Conservation (phyloP, 495 filamentous ascomycete species). For the Trichoderma reesei region DNA sequence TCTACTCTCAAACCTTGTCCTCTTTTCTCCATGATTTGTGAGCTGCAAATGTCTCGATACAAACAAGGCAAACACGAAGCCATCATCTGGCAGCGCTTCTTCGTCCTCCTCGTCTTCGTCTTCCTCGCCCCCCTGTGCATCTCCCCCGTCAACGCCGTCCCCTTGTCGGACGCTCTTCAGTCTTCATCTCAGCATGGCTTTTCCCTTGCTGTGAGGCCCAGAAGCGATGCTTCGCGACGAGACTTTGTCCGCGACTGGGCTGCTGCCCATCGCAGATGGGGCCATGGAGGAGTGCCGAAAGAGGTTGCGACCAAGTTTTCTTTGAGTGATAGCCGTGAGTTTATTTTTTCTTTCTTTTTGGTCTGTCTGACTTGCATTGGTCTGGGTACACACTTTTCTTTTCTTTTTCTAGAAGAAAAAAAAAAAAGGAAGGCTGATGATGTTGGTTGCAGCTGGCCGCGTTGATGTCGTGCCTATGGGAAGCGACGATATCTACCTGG, state of each 20-base stretch:
- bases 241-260: not conserved
- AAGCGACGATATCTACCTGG: slow-evolving; percentile 54
- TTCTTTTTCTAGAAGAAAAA: too few species aligned
- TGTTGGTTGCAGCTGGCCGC: not conserved
- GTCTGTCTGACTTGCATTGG: not conserved
- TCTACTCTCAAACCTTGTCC: not conserved
- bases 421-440: not conserved
- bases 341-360: not conserved
- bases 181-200: not conserved
- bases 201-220: not conserved
- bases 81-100: not conserved
- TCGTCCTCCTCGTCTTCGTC: not conserved
- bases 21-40: too few species aligned
- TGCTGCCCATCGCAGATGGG: not conserved
- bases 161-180: not conserved
- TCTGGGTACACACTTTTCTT: not conserved
- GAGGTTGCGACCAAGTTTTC: not conserved
- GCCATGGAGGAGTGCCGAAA: not conserved
- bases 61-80: not conserved
- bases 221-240: not conserved
- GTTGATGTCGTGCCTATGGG: not conserved
- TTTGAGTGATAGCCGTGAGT: not conserved
- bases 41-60: not conserved
- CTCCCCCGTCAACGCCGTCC: not conserved
- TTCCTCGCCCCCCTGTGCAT: not conserved